Conservation (phyloP, 257 asterid species). For the Solanum lignicaule region DNA sequence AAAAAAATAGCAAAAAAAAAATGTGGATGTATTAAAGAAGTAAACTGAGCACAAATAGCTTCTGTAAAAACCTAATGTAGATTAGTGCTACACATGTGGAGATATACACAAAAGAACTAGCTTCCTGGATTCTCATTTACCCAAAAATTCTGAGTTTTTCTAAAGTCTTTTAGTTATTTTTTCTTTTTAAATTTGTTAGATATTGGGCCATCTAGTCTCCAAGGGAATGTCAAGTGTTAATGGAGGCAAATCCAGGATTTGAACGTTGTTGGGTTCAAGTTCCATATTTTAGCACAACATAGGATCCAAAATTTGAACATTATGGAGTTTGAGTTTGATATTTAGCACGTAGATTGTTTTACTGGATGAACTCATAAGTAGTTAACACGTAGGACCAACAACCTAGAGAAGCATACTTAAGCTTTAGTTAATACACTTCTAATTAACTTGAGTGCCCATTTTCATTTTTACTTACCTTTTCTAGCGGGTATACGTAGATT, state of each 20-base stretch:
- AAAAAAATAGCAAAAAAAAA: neutral
- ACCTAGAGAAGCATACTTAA: too few species aligned
- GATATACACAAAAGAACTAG: neutral
- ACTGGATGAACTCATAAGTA: neutral
- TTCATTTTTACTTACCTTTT: neutral
- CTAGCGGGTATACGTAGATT: neutral
- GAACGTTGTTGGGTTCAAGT: neutral
- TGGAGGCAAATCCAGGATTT: neutral
- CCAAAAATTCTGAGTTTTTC: neutral
- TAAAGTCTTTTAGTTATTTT: neutral
- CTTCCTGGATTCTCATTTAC: neutral
- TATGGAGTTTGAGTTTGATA: neutral
- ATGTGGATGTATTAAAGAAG: neutral
- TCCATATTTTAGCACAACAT: neutral
- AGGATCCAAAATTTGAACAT: neutral
- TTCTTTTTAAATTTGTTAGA: neutral
- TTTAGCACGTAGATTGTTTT: too few species aligned
- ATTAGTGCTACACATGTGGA: neutral
- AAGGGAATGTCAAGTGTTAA: neutral
- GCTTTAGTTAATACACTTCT: too few species aligned
- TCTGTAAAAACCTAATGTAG: neutral
- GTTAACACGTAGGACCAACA: too few species aligned
- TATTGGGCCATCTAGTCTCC: neutral
- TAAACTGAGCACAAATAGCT: neutral
- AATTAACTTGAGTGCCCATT: too few species aligned